Percentiles rank a stretch among this genome's conserved stretches.
Conservation (phyloP, 257 asterid species). For the Plantago ovata region DNA sequence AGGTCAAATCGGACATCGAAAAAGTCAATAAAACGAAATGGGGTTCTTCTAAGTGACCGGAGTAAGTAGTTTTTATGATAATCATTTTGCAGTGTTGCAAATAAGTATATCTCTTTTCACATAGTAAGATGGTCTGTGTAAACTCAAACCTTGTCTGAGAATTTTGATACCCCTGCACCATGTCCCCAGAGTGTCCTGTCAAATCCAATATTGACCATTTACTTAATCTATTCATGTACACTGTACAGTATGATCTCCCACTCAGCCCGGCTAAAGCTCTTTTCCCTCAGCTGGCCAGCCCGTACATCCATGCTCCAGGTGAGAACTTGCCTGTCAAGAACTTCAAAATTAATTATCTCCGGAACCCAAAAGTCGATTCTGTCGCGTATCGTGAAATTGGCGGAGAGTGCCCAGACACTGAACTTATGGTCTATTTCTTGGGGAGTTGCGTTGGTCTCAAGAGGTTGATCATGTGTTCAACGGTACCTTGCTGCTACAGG, state of each 20-base stretch:
- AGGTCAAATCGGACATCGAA: no score
- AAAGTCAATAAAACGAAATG: no score
- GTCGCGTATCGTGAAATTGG: neutral
- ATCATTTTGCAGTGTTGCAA: no score
- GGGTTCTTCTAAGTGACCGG: no score
- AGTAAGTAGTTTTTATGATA: no score
- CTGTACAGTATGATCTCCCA: neutral
- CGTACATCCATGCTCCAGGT: neutral
- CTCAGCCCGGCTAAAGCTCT: neutral
- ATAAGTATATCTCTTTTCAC: no score
- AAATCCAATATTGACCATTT: neutral
- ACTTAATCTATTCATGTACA: neutral
- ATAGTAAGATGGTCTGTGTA: no score
- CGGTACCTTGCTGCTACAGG: neutral
- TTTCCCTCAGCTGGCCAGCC: neutral
- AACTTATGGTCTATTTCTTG: neutral
- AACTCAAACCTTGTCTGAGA: no score
- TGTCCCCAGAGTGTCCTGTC: no score
- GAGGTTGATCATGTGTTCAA: neutral
- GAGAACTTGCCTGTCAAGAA: neutral
- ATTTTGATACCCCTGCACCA: no score
- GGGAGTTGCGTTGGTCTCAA: constrained; percentile 3
- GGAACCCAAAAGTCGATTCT: neutral
- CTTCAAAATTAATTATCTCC: neutral
- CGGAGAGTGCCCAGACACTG: neutral